Evolutionary conservation across 495 filamentous ascomycete species (phyloP).

Genomic region (Cryomyces minteri): DNA sequence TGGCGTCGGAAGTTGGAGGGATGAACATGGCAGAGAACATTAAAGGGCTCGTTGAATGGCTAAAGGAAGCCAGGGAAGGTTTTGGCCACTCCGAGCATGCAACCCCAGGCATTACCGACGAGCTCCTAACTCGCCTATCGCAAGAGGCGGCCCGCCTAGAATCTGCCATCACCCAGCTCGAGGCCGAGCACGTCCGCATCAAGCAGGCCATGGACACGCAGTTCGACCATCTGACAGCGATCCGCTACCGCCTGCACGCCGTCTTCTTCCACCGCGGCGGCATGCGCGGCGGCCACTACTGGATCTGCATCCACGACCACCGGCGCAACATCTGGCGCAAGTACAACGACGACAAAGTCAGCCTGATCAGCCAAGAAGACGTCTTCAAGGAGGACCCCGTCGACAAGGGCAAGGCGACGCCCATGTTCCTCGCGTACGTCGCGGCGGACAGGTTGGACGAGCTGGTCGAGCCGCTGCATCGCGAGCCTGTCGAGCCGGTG

Average conservation of each 20-base stretch:
- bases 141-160: too few relatives aligned
- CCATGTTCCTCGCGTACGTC: background rate
- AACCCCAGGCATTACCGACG: conserved; percentile 27
- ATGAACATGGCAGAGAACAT: too few relatives aligned
- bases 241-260: conserved; percentile 72
- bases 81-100: conserved; percentile 13
- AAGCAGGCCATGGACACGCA: conserved; percentile 31
- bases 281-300: conserved; percentile 69
- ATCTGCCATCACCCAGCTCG: conserved; percentile 7
- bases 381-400: conserved; percentile 41
- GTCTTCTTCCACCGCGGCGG: conserved; percentile 75
- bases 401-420: background rate
- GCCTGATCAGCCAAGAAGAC: conserved; percentile 40
- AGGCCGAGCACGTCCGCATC: conserved; percentile 38
- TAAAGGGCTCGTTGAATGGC: too few relatives aligned
- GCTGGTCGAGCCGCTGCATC: background rate
- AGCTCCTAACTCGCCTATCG: too few relatives aligned
- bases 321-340: conserved; percentile 64
- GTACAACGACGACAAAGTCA: conserved; percentile 81
- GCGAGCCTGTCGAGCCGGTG: too few relatives aligned
- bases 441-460: background rate
- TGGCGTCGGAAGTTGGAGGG: too few relatives aligned
- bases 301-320: conserved; percentile 91
- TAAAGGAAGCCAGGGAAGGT: too few relatives aligned
- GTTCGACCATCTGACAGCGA: conserved; percentile 37